phyloP scores from a whole-genome alignment of 805 yeast genomes.

The Brettanomyces nanus region DNA sequence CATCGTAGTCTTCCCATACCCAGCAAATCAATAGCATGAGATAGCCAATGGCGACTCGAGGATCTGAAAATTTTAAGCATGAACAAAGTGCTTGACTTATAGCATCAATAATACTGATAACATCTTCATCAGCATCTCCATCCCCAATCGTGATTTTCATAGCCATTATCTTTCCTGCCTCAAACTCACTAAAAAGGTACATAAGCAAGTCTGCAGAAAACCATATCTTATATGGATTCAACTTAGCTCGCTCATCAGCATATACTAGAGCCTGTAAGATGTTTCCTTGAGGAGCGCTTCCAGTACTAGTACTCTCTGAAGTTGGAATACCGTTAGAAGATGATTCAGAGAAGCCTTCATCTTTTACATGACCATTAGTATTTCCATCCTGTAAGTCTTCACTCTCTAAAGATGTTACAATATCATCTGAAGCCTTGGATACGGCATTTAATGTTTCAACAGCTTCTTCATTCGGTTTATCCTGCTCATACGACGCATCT shows the following conservation, averaged over 20 bases:
- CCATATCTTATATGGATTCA: slow-evolving; percentile 87
- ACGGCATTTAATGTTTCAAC: not conserved
- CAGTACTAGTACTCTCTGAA: slow-evolving; percentile 4
- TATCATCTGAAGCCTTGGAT: not conserved
- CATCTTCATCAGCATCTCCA: slow-evolving; percentile 59
- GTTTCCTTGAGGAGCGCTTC: slow-evolving; percentile 41
- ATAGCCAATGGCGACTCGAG: slow-evolving; percentile 72
- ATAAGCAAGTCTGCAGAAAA: slow-evolving; percentile 65
- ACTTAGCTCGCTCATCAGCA: slow-evolving; percentile 59
- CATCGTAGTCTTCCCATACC: slow-evolving; percentile 69
- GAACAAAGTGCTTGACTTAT: slow-evolving; percentile 67
- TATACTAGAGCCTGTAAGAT: slow-evolving; percentile 65
- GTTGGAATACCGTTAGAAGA: not conserved
- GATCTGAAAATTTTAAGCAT: slow-evolving; percentile 52
- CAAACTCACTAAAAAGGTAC: slow-evolving; percentile 48
- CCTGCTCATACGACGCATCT: not conserved
- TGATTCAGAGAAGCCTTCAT: not conserved
- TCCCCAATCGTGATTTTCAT: slow-evolving; percentile 49
- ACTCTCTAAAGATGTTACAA: not conserved
- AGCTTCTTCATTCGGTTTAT: not conserved
- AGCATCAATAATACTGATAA: slow-evolving; percentile 62
- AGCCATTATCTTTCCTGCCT: slow-evolving; percentile 40
- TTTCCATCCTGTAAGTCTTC: not conserved
- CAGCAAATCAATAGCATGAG: slow-evolving; percentile 65
- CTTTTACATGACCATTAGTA: not conserved